Percentiles rank a stretch among this genome's conserved stretches.
These are phyloP conservation scores for Nemania sp. DNA, from an alignment of 2,329 filamentous ascomycete genomes.

Conservation along the genomic window DNA sequence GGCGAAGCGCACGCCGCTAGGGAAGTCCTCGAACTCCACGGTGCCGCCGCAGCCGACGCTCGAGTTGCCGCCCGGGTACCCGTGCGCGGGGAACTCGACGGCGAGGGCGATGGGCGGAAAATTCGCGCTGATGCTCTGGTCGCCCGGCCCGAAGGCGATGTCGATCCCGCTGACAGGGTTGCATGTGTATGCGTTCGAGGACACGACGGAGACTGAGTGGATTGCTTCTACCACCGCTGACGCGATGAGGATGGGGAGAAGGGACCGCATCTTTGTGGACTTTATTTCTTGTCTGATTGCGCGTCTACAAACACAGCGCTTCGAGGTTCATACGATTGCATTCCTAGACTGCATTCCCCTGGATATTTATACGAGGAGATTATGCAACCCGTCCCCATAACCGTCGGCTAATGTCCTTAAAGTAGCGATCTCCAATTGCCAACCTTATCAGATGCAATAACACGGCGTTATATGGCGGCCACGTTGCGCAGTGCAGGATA, in stretches of 20 bases:
- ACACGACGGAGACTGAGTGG: slow-evolving; percentile 19
- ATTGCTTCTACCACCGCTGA: slow-evolving; percentile 14
- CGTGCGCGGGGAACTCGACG: slow-evolving; percentile 17
- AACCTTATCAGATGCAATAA: not conserved
- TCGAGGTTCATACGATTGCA: too few species aligned
- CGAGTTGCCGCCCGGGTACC: slow-evolving; percentile 20
- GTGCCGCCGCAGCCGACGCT: slow-evolving; percentile 21
- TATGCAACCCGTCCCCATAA: too few species aligned
- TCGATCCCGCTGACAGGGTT: slow-evolving; percentile 26
- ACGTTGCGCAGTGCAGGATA: too few species aligned
- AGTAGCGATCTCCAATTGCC: not conserved
- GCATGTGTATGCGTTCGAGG: slow-evolving; percentile 20
- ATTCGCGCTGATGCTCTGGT: slow-evolving; percentile 20
- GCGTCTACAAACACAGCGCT: too few species aligned
- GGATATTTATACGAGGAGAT: too few species aligned
- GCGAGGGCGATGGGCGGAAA: slow-evolving; percentile 21
- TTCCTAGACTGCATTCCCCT: too few species aligned
- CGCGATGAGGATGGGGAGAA: not conserved
- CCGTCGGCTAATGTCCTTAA: slow-evolving; percentile 9
- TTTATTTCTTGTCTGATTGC: not conserved
- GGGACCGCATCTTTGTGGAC: slow-evolving; percentile 5
- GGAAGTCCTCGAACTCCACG: slow-evolving; percentile 27
- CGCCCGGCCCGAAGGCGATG: slow-evolving; percentile 19
- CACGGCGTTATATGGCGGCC: not conserved
- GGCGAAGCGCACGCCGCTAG: slow-evolving; percentile 18